phyloP scores from a whole-genome alignment of 768 basidiomycete genomes.

The Neoboletus brunneissimus region DNA sequence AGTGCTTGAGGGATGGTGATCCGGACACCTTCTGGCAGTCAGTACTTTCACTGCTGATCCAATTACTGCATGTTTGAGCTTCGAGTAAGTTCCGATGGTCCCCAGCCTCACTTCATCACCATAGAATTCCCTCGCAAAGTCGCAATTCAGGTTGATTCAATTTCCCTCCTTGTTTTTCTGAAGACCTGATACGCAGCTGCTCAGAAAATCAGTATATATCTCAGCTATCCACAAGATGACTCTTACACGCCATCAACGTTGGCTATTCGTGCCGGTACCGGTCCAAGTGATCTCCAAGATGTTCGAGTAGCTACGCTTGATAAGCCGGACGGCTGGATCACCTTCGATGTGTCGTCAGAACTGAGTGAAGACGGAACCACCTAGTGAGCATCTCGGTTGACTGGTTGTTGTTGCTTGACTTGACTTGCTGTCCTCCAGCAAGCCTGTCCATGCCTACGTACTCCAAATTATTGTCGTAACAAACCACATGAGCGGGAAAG shows the following conservation, averaged over 20 bases:
- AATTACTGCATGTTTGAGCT: neutral
- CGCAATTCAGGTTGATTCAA: conserved; percentile 67
- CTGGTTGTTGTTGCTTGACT: neutral
- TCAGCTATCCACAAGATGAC: conserved; percentile 83
- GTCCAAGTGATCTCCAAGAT: conserved; percentile 89
- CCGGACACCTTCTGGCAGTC: conserved; percentile 98
- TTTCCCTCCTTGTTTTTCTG: neutral
- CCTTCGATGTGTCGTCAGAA: conserved; percentile 80
- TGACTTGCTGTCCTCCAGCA: conserved; percentile 42
- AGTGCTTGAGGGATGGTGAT: conserved; percentile 85
- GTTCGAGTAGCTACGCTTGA: conserved; percentile 80
- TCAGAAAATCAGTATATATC: conserved; percentile 84
- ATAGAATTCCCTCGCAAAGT: conserved; percentile 91
- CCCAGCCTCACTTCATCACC: conserved; percentile 95
- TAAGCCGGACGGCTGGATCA: conserved; percentile 94
- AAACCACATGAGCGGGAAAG: conserved; percentile 98
- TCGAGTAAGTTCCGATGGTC: conserved; percentile 75
- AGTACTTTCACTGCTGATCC: conserved; percentile 31
- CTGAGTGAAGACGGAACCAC: conserved; percentile 76
- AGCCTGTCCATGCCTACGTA: conserved; percentile 85
- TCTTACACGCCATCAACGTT: conserved; percentile 95
- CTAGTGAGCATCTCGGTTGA: conserved; percentile 49
- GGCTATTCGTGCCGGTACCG: conserved; percentile 88
- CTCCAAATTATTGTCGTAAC: conserved; percentile 86
- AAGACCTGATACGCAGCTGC: neutral